Percentiles rank a stretch among this genome's conserved stretches.
These are phyloP conservation scores for Debaryomyces sp. DNA, from an alignment of 1,139 yeast genomes.

Conservation along the genomic window DNA sequence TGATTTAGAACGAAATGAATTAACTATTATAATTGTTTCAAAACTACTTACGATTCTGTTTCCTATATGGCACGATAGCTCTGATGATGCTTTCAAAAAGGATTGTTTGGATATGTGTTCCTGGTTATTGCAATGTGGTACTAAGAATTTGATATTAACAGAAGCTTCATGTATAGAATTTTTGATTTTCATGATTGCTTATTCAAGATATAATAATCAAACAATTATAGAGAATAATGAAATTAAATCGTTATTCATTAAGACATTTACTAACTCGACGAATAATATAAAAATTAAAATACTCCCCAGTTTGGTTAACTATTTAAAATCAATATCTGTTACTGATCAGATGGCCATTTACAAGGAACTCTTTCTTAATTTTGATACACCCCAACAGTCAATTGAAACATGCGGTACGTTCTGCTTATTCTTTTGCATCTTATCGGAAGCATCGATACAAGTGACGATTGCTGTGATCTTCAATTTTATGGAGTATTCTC, in stretches of 20 bases:
- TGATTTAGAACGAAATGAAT: conserved; percentile 39
- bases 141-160: conserved; percentile 28
- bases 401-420: conserved; percentile 45
- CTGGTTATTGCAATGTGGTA: conserved; percentile 36
- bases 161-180: conserved; percentile 22
- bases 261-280: conserved; percentile 18
- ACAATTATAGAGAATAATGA: conserved; percentile 13
- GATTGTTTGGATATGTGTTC: conserved; percentile 39
- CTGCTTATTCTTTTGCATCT: conserved; percentile 32
- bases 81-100: conserved; percentile 23
- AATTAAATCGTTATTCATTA: conserved; percentile 15
- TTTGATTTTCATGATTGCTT: conserved; percentile 16
- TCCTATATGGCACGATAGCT: conserved; percentile 12
- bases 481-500: conserved; percentile 44
- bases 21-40: conserved; percentile 30
- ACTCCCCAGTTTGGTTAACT: conserved; percentile 9
- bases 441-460: conserved; percentile 32
- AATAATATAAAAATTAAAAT: conserved; percentile 21
- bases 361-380: conserved; percentile 29
- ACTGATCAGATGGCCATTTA: conserved; percentile 32
- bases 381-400: conserved; percentile 35
- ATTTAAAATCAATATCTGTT: conserved; percentile 8
- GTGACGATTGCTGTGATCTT: conserved; percentile 36
- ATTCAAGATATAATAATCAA: conserved; percentile 11
- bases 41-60: conserved; percentile 21